Evolutionary conservation across 2,329 filamentous ascomycete genomes (phyloP).

Genomic region (Trichoderma sp.): DNA sequence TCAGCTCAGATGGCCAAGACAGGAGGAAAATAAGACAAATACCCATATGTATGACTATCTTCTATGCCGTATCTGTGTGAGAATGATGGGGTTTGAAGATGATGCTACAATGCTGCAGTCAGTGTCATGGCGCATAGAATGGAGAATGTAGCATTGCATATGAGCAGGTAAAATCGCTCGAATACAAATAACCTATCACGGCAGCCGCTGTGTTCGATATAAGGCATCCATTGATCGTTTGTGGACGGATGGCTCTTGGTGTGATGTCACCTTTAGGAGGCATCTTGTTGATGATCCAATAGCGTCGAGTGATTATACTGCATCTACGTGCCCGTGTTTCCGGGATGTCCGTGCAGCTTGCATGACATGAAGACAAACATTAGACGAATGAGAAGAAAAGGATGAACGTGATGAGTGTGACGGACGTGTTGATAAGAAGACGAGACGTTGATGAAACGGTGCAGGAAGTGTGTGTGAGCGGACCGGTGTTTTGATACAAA

Average conservation of each 20-base stretch:
- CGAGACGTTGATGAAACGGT: slow-evolving; percentile 15
- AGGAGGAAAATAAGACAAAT: background rate
- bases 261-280: background rate
- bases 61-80: background rate
- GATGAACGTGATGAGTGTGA: background rate
- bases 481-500: background rate
- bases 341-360: background rate
- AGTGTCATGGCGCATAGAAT: background rate
- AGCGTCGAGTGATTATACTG: background rate
- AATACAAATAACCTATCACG: background rate
- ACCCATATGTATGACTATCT: background rate
- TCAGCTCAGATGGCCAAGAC: no score
- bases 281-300: background rate
- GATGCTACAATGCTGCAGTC: no score
- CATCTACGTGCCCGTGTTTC: background rate
- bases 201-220: background rate
- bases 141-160: background rate
- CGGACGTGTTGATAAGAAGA: background rate
- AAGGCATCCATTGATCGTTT: background rate
- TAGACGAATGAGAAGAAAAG: background rate
- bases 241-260: background rate
- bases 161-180: background rate
- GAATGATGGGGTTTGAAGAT: no score
- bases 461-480: background rate
- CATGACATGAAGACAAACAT: background rate